These are phyloP conservation scores for Halophytophthora batemanensis DNA, from an alignment of 352 stramenopile species.

Conservation along the genomic window DNA sequence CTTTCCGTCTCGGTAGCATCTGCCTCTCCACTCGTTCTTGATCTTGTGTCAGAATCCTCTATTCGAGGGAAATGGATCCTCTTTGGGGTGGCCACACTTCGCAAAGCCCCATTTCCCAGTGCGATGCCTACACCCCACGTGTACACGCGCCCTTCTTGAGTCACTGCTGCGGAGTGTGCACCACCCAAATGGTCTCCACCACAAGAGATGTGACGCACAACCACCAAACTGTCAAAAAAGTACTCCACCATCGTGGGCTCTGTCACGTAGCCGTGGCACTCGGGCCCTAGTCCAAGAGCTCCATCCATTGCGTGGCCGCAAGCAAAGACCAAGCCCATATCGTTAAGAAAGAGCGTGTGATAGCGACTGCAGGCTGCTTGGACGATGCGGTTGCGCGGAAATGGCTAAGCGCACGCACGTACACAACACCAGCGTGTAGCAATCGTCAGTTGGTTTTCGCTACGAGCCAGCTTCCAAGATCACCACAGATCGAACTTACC, in stretches of 20 bases:
- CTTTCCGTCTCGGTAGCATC: background rate
- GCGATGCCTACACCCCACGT: slow-evolving; percentile 74
- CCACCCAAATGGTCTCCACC: slow-evolving; percentile 54
- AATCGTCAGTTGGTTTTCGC: too few relatives aligned
- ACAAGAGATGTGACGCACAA: slow-evolving; percentile 40
- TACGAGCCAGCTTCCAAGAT: too few relatives aligned
- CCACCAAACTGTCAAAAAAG: slow-evolving; percentile 49
- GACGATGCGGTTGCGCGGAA: slow-evolving; percentile 56
- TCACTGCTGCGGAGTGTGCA: slow-evolving; percentile 68
- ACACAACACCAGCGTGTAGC: background rate
- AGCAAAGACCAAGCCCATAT: slow-evolving; percentile 61
- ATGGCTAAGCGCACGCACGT: slow-evolving; percentile 22
- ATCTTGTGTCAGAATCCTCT: background rate
- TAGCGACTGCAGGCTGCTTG: slow-evolving; percentile 55
- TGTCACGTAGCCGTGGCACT: slow-evolving; percentile 17
- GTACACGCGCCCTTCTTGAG: slow-evolving; percentile 50
- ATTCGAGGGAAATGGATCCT: slow-evolving; percentile 22
- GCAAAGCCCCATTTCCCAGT: slow-evolving; percentile 37
- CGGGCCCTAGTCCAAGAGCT: slow-evolving; percentile 37
- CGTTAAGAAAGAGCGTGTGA: slow-evolving; percentile 62
- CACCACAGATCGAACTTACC: too few relatives aligned
- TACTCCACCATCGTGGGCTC: slow-evolving; percentile 41
- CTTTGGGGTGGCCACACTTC: slow-evolving; percentile 37
- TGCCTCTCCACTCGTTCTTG: background rate
- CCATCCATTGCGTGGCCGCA: slow-evolving; percentile 52